Evolutionary conservation across 495 filamentous ascomycete genomes (phyloP), one percentile per base, ranked within the genome.

Genomic region (Recurvomyces mirabilis): DNA sequence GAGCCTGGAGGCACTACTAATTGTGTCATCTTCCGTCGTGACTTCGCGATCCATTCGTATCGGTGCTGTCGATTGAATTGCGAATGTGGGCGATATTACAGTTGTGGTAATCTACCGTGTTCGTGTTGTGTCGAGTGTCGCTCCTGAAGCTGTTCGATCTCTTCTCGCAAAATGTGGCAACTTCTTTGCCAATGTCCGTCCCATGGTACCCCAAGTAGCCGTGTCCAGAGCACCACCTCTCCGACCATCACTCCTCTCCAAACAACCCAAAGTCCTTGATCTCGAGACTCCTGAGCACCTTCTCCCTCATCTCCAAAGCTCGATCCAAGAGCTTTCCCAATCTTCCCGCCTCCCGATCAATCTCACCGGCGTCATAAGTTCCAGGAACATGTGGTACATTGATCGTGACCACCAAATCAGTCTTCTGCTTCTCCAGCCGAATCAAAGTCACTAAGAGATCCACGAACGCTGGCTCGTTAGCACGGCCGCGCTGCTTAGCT

Each of bases 251-350:
- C 25, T 41, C 45, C 41, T 47, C 25, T n/a, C 58, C 74, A 63
- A 95, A 95, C 24, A 96, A 62, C 12, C 68, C 68, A 86, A 84
- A 95, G 63, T 93, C 80, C 65, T 74, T 74, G 32, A 98, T 69
- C 54, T 82, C 76, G 46, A 98, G 75, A 9, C 59, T 78, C 57
- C 68, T 68, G 65, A 81, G 72, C 49, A 94, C 72, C 59, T 65
- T 72, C 17, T 69, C 65, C 30, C 69, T 65, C 46, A 72, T 66
- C 51, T 78, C 65, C 43, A 81, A 66, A 25, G 72, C 82, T 52
- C 69, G 66, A 14, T 74, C 74, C 54, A 88, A 65, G 50, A 82
- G 59, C 58, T 65, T 60, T 1, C 72, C 76, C 61, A 75, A 72
- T 62, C 75, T 78, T 18, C 73, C 76, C 19, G 71, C 65, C 59